Base-by-base conservation (phyloP, 371 early-diverging fungal species). In the Gilbertella persicaria region DNA sequence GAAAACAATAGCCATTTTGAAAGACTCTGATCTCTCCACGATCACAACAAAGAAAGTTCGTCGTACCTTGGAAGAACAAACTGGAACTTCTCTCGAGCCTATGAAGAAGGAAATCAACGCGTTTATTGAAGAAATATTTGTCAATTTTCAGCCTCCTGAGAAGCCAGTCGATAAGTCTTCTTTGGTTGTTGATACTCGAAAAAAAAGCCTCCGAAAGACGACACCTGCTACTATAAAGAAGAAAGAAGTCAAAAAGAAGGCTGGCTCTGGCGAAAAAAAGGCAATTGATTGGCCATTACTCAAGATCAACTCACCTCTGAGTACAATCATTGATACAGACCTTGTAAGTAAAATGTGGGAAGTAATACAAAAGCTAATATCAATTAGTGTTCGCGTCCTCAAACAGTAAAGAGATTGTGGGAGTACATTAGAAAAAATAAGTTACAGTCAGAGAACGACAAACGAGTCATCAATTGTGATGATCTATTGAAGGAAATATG, bases 1-100 rank as follows among this genome's bases (percentile, higher is more conserved):
- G 43, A n/a, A 38, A 1, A 9, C 12, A n/a, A n/a, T 53, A 60
- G 64, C 44, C 17, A 82, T 84, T 28, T 66, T 84, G 33, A 64
- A 57, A 37, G 37, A 40, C 12, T 68, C 83, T 5, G 81, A 84
- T 53, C 71, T 78, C 33, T 40, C 64, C 0, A 69, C 65, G n/a
- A 69, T 84, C 17, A 72, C 78, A 17, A 73, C 84, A 9, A 84
- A 85, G 33, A 68, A 66, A 40, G 72, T 84, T 23, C 68, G 84
- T n/a, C 49, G 44, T 20, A 61, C 69, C 21, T 59, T 82, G 16
- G 71, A 82, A 59, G 10, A 43, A 1, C 58, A 73, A 25, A 52
- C 40, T 21, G 61, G 62, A 4, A 45, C 62, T 8, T 66, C 68
- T 17, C 53, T 82, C 5, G 47, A 48, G 10, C 30, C 53, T 12